These are phyloP conservation scores for Xylariaceae sp. DNA, from an alignment of 2,329 filamentous ascomycete genomes.

Conservation along the genomic window DNA sequence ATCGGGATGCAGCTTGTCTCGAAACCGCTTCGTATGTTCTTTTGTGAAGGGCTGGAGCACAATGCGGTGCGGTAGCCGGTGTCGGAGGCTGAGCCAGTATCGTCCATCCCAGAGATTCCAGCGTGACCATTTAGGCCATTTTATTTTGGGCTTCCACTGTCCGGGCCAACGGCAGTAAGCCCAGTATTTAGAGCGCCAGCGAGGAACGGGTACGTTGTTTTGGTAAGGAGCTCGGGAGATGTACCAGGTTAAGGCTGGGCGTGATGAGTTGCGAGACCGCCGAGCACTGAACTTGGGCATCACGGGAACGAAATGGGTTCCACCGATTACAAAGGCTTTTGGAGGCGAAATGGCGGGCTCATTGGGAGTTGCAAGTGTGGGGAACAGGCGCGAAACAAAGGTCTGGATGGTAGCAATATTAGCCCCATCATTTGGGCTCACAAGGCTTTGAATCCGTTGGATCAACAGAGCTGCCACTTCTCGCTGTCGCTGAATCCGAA, in stretches of 20 bases:
- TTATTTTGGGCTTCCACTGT: neutral
- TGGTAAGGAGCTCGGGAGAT: slow-evolving; percentile 47
- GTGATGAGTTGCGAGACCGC: neutral
- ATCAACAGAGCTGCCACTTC: slow-evolving; percentile 46
- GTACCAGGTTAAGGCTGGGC: slow-evolving; percentile 35
- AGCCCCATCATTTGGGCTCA: slow-evolving; percentile 47
- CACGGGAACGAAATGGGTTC: slow-evolving; percentile 47
- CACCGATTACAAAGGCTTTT: slow-evolving; percentile 50
- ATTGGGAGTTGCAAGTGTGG: slow-evolving; percentile 35
- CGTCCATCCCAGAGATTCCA: slow-evolving; percentile 56
- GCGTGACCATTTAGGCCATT: slow-evolving; percentile 25
- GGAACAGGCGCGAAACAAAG: slow-evolving; percentile 48
- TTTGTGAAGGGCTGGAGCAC: slow-evolving; percentile 45
- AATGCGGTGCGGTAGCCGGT: slow-evolving; percentile 42
- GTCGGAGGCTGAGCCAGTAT: slow-evolving; percentile 55
- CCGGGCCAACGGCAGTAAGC: slow-evolving; percentile 7
- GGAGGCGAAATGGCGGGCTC: slow-evolving; percentile 14
- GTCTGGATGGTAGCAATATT: slow-evolving; percentile 44
- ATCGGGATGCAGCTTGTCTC: slow-evolving; percentile 38
- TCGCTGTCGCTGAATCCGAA: slow-evolving; percentile 37
- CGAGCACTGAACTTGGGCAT: slow-evolving; percentile 3
- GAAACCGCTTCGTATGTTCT: slow-evolving; percentile 47
- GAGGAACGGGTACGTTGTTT: slow-evolving; percentile 36
- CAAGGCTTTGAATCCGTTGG: slow-evolving; percentile 47
- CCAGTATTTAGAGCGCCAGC: slow-evolving; percentile 18